Evolutionary conservation across 495 filamentous ascomycete genomes (phyloP).

Genomic region (Lasiosphaeriaceae sp.): DNA sequence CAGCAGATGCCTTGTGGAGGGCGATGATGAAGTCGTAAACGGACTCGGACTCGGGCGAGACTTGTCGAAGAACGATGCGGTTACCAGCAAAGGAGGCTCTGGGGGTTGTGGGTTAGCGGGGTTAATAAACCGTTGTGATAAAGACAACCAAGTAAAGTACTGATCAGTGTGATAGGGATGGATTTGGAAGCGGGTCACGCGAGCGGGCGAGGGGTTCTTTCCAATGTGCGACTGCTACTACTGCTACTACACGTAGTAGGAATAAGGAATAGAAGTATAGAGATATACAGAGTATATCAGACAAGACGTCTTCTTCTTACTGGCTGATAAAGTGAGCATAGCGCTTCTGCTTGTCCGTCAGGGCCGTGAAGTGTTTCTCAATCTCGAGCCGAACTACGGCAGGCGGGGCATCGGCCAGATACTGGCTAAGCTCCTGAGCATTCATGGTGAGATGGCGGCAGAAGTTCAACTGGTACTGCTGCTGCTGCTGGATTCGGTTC

Average conservation of each 20-base stretch:
- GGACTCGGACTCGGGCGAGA: constrained; percentile 82
- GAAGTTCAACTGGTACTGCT: not conserved
- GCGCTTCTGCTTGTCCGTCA: constrained; percentile 72
- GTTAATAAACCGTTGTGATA: not conserved
- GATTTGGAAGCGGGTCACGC: not conserved
- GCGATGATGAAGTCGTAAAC: constrained; percentile 90
- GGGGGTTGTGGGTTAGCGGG: constrained; percentile 12
- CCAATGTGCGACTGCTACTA: not conserved
- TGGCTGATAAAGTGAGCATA: constrained; percentile 92
- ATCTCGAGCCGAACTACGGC: constrained; percentile 80
- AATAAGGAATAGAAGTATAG: too few relatives aligned
- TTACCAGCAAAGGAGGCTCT: constrained; percentile 84
- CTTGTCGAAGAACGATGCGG: constrained; percentile 80
- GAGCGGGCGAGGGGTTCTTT: not conserved
- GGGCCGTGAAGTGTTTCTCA: constrained; percentile 81
- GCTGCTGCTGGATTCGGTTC: not conserved
- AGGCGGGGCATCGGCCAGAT: constrained; percentile 86
- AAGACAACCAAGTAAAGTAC: too few relatives aligned
- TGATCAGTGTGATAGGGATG: not conserved
- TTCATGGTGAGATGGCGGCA: constrained; percentile 35
- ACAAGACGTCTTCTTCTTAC: constrained; percentile 40
- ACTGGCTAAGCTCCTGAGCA: constrained; percentile 58
- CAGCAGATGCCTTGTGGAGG: constrained; percentile 66
- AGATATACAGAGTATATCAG: not conserved
- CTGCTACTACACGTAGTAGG: too few relatives aligned